Conservation (phyloP, 495 filamentous ascomycete species). For the Acidomyces sp. region DNA sequence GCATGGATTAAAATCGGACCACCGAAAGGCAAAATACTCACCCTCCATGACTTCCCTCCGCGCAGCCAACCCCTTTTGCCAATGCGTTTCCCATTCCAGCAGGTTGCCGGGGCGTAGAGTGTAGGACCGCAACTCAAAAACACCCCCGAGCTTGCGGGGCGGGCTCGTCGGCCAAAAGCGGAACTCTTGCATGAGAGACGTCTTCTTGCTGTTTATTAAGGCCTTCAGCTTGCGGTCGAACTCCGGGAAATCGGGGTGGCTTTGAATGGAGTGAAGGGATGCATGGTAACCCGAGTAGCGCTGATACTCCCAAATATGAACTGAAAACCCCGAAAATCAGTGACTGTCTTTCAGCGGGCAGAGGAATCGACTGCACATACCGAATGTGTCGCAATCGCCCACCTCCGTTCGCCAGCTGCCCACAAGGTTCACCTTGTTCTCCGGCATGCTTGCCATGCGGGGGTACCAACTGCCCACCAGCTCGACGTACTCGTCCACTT, state of each 20-base stretch:
- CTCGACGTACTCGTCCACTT: conserved; percentile 86
- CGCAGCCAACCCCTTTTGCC: conserved; percentile 82
- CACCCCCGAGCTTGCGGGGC: conserved; percentile 74
- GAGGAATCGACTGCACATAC: conserved; percentile 36
- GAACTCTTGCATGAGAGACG: conserved; percentile 97
- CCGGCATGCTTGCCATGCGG: conserved; percentile 58
- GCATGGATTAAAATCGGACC: background rate
- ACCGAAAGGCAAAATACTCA: background rate
- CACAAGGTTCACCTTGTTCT: conserved; percentile 89
- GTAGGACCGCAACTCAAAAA: conserved; percentile 96
- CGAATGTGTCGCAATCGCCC: conserved; percentile 93
- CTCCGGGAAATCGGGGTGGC: conserved; percentile 63
- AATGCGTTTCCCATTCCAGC: conserved; percentile 96
- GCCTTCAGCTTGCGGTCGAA: conserved; percentile 71
- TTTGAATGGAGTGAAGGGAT: conserved; percentile 69
- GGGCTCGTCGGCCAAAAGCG: conserved; percentile 97
- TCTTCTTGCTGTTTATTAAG: conserved; percentile 69
- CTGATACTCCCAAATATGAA: conserved; percentile 99
- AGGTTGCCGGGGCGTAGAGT: conserved; percentile 91
- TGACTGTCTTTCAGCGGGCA: background rate
- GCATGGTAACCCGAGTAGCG: conserved; percentile 91
- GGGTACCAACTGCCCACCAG: conserved; percentile 92
- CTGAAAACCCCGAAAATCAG: conserved; percentile 29
- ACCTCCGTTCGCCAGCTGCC: conserved; percentile 98
- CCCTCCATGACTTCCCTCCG: conserved; percentile 86